These are phyloP conservation scores for Metschnikowia continentalis DNA, from an alignment of 805 yeast species.

Conservation along the genomic window DNA sequence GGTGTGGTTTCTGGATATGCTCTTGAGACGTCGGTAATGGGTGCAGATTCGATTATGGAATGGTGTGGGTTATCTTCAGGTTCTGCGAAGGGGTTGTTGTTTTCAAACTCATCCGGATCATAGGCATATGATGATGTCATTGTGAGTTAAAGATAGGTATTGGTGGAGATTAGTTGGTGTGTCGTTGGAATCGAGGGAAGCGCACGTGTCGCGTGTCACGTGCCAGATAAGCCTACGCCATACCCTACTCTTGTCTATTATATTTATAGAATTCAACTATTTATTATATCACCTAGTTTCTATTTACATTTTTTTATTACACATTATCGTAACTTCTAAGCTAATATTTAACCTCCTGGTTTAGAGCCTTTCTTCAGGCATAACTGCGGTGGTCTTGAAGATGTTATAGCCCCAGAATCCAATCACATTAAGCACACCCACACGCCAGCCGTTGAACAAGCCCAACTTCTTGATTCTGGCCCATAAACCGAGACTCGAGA, in stretches of 20 bases:
- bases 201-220: conserved; percentile 1
- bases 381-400: conserved; percentile 41
- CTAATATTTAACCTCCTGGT: not conserved
- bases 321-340: too few species aligned
- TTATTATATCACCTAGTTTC: too few species aligned
- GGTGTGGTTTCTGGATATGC: not conserved
- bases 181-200: conserved; percentile 3
- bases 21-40: not conserved
- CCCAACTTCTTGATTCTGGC: conserved; percentile 31
- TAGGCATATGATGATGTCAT: conserved; percentile 46
- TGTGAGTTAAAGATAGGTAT: not conserved
- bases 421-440: conserved; percentile 71
- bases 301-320: too few species aligned
- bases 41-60: not conserved
- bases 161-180: not conserved
- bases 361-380: conserved; percentile 18
- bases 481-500: conserved; percentile 38
- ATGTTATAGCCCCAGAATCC: conserved; percentile 80
- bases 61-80: conserved; percentile 15
- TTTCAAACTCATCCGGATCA: conserved; percentile 44
- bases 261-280: too few species aligned
- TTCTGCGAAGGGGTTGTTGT: conserved; percentile 41
- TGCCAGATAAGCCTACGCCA: not conserved
- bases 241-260: too few species aligned
- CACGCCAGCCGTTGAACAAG: conserved; percentile 86